A percentile compares a stretch with the other conserved stretches of the same genome.
phyloP scores from a whole-genome alignment of 208 protist species.

The Trichomonas vaginalis region DNA sequence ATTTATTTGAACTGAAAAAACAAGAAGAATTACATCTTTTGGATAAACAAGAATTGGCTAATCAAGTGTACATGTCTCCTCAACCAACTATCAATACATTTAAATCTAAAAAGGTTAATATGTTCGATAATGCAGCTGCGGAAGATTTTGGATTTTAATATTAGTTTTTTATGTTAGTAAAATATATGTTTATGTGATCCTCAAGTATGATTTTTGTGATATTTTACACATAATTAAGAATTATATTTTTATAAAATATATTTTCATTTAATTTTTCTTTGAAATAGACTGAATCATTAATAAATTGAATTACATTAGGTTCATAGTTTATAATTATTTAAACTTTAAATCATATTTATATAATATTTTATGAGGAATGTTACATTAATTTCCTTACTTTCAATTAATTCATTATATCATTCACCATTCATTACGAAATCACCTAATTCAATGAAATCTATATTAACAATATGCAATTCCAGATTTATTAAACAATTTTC shows the following conservation, averaged over 20 bases:
- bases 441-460: not conserved
- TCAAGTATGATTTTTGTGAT: no score
- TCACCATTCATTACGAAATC: not conserved
- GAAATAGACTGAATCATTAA: no score
- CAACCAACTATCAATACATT: not conserved
- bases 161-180: no score
- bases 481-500: not conserved
- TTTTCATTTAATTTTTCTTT: no score
- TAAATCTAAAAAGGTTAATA: not conserved
- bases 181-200: no score
- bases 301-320: no score
- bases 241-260: no score
- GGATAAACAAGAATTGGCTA: not conserved
- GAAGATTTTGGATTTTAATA: not conserved
- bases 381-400: not conserved
- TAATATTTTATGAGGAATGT: no score
- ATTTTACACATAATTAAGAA: no score
- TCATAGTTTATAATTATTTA: no score
- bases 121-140: not conserved
- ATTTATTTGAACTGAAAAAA: not conserved
- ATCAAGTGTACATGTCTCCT: not conserved
- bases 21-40: not conserved
- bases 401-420: not conserved
- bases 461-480: not conserved
- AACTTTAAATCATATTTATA: no score